Evolutionary conservation across 2,329 filamentous ascomycete genomes (phyloP).

Genomic region (Aspergillus sp.): DNA sequence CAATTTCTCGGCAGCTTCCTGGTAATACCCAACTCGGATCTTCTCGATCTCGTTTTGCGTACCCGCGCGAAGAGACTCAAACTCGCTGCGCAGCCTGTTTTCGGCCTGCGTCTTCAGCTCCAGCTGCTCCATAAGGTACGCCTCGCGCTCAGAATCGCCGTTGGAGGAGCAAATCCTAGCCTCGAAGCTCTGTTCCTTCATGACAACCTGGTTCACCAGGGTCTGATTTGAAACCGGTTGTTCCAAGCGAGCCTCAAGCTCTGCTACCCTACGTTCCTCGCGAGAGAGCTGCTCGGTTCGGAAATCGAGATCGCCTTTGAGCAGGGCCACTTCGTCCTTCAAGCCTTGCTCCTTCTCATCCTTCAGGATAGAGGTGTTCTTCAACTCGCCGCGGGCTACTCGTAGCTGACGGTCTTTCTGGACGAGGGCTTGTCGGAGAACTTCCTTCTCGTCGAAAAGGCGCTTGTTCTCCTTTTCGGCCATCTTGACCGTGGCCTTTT

Average conservation of each 20-base stretch:
- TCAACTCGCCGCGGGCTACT: not conserved
- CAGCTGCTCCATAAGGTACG: not conserved
- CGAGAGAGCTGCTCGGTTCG: not conserved
- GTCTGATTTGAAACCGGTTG: not conserved
- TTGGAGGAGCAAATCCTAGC: not conserved
- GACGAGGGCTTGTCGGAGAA: not conserved
- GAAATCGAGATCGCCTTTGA: not conserved
- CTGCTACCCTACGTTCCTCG: not conserved
- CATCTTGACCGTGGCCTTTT: not conserved
- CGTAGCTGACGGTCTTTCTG: not conserved
- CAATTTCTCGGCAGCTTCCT: too few species aligned
- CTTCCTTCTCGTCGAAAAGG: not conserved
- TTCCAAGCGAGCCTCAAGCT: not conserved
- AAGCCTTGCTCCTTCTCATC: not conserved
- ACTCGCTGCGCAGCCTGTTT: not conserved
- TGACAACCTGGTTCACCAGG: not conserved
- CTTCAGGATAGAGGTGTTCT: not conserved
- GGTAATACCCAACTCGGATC: too few species aligned
- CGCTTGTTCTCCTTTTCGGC: not conserved
- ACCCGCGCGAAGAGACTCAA: not conserved
- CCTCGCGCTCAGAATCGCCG: not conserved
- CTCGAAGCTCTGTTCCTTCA: not conserved
- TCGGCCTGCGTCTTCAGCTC: not conserved
- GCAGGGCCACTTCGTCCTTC: not conserved
- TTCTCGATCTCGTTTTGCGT: not conserved